A percentile compares a stretch with the other conserved stretches of the same genome.
These are phyloP conservation scores for Lactarius hatsudake DNA, from an alignment of 768 basidiomycete genomes.

Conservation along the genomic window DNA sequence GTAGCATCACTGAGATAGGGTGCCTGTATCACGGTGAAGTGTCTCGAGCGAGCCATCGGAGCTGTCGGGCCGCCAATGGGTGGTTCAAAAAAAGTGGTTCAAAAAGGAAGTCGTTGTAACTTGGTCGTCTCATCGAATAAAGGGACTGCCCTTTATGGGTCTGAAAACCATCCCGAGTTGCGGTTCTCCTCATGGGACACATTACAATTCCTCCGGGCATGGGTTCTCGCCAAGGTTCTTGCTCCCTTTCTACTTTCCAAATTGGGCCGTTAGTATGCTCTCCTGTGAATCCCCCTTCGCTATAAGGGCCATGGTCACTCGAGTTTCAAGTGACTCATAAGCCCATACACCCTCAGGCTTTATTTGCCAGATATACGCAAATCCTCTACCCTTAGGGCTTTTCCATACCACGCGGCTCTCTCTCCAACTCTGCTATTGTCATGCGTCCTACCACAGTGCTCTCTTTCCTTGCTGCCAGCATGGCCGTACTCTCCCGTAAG, in stretches of 20 bases:
- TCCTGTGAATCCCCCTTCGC: background rate
- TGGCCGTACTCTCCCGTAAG: conserved; percentile 10
- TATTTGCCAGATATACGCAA: background rate
- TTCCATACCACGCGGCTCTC: background rate
- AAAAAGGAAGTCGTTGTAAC: conserved; percentile 12
- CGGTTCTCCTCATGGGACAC: background rate
- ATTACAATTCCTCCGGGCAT: background rate
- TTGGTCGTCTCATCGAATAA: background rate
- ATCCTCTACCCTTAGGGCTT: background rate
- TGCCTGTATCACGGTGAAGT: background rate
- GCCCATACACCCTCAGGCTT: background rate
- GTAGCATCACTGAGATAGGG: background rate
- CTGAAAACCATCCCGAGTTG: background rate
- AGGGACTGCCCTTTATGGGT: conserved; percentile 5
- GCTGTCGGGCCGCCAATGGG: background rate
- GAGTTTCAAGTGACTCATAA: no score
- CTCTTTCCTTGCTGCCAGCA: background rate
- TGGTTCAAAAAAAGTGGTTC: no score
- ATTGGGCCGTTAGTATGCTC: conserved; percentile 8
- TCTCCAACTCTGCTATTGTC: background rate
- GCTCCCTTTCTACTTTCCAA: conserved; percentile 11
- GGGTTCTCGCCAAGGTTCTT: background rate
- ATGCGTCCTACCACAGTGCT: conserved; percentile 1
- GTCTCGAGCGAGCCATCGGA: background rate
- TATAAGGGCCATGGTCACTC: background rate